These are phyloP conservation scores for Penicillium sp. DNA, from an alignment of 2,329 filamentous ascomycete species.

Conservation along the genomic window DNA sequence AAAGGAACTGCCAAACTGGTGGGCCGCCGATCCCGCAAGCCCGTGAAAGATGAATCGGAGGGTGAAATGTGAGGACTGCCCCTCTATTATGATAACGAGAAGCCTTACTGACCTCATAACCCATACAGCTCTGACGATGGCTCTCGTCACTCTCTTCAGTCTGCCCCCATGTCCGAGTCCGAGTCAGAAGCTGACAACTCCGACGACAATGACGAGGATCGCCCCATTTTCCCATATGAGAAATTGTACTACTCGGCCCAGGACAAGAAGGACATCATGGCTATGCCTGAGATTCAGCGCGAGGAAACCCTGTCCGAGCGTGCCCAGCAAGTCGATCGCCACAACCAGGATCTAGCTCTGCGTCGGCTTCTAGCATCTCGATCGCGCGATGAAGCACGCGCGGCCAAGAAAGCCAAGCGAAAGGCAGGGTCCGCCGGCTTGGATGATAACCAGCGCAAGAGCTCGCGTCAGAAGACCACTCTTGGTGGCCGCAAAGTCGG, in stretches of 20 bases:
- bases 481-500: constrained; percentile 64
- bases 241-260: constrained; percentile 73
- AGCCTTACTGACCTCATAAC: not conserved
- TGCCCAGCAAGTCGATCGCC: constrained; percentile 74
- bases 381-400: constrained; percentile 58
- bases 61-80: constrained; percentile 71
- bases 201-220: constrained; percentile 45
- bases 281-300: constrained; percentile 83
- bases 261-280: constrained; percentile 76
- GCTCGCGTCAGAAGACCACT: constrained; percentile 67
- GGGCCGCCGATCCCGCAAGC: constrained; percentile 43
- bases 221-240: constrained; percentile 74
- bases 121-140: constrained; percentile 61
- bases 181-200: constrained; percentile 69
- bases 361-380: constrained; percentile 71
- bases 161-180: constrained; percentile 86
- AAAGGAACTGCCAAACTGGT: constrained; percentile 45
- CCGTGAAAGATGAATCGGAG: constrained; percentile 67
- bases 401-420: constrained; percentile 59
- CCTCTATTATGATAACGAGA: constrained; percentile 10
- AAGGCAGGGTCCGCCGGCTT: constrained; percentile 76
- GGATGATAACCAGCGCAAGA: constrained; percentile 73
- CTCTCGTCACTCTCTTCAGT: constrained; percentile 71
- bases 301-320: constrained; percentile 89
- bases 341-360: constrained; percentile 77